Evolutionary conservation across 164 flowering plant species (phyloP).

Genomic region (Vitis rupestris): DNA sequence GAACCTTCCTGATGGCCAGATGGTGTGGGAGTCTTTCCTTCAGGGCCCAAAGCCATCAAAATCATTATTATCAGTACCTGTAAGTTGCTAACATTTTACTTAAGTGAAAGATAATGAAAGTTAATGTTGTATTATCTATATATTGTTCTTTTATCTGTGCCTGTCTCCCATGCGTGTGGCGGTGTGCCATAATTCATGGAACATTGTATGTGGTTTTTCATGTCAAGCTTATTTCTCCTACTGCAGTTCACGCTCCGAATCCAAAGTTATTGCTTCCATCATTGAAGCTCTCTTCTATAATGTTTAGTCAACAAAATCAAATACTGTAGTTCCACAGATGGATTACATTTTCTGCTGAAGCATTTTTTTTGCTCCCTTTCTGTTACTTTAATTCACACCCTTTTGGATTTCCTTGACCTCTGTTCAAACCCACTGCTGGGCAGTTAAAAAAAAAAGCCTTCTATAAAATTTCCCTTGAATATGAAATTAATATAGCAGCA

Average conservation of each 20-base stretch:
- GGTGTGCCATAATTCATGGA: not conserved
- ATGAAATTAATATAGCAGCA: not conserved
- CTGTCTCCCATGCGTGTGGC: too few species aligned
- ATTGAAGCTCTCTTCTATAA: too few species aligned
- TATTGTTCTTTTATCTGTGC: not conserved
- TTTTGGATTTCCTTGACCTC: not conserved
- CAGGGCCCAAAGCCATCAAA: constrained; percentile 65
- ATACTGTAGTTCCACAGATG: too few species aligned
- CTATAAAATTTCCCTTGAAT: not conserved
- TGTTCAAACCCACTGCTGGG: not conserved
- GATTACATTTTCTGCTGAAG: not conserved
- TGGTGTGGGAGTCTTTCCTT: constrained; percentile 94
- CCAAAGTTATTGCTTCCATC: too few species aligned
- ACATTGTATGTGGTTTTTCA: not conserved
- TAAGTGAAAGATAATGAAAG: not conserved
- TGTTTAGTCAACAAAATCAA: too few species aligned
- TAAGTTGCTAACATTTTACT: constrained; percentile 37
- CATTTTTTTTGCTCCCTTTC: not conserved
- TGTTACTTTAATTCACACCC: not conserved
- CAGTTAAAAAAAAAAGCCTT: not conserved
- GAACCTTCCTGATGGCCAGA: constrained; percentile 99
- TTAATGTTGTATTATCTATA: not conserved
- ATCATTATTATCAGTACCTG: constrained; percentile 58
- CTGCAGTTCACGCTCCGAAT: not conserved
- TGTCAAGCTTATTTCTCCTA: not conserved